Base-by-base conservation (phyloP, 1,284 basidiomycete species). In the Filobasidium uniguttulatum region DNA sequence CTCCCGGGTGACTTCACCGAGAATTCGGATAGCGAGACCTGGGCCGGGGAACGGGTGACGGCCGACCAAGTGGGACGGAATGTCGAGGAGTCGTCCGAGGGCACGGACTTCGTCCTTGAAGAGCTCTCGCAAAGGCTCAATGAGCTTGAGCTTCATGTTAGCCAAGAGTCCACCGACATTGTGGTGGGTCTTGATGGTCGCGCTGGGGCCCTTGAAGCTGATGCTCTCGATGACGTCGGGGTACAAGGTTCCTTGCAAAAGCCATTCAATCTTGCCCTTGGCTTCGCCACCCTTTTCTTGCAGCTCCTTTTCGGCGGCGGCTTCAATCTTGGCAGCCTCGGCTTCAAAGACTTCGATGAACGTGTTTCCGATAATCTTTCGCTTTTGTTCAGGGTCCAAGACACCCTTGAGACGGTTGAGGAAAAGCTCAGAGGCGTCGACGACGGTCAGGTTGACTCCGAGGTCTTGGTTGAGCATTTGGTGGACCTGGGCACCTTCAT, bases 1-100 rank as follows among this genome's bases (percentile, higher is more conserved):
- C 35, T 85, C 84, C 44, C 84, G 80, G 19, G 82, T 96, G 51
- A 99, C 87, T 37, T 87, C 84, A 1, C 94, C 94, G 20, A 99
- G 78, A 58, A 99, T 98, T 36, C 94, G 88, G 65, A 98, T 98
- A n/a, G 94, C 93, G 40, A 98, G 81, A 48, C 93, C 94, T 2
- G 94, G 94, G 2, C 93, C 94, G 19, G 94, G 94, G 81, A 98
- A 98, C n/a, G 94, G 94, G 70, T 99, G 94, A 6, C 94, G 81
- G 57, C 89, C 86, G 26, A 98, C 93, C 37, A 98, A 79, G 57
- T 87, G 87, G 4, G 81, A 81, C 26, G 94, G 93, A 60, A 99
- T 99, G 54, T 78, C 77, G 49, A 99, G 79, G 17, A 98, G 75
- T 52, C 85, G 80, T 49, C 94, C 94, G 49, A 98, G 78, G 0